phyloP scores from a whole-genome alignment of 164 flowering plant genomes.

The Cinnamomum micranthum region DNA sequence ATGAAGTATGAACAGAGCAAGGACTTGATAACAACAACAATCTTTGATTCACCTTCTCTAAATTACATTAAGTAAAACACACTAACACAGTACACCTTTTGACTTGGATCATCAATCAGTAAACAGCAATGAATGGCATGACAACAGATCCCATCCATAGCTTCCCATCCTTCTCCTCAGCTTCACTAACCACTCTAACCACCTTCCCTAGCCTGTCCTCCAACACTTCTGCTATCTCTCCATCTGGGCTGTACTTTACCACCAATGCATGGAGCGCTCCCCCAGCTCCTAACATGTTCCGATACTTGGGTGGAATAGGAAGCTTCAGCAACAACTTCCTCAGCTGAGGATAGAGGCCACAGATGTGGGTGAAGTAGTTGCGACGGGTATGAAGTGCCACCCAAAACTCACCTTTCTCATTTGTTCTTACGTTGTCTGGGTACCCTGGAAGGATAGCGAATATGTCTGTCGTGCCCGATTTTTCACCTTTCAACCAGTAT shows the following conservation, averaged over 20 bases:
- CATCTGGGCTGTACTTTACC: slow-evolving; percentile 69
- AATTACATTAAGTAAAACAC: too few species aligned
- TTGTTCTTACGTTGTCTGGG: slow-evolving; percentile 87
- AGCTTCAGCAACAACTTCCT: slow-evolving; percentile 57
- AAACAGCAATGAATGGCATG: slow-evolving; percentile 78
- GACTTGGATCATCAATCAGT: slow-evolving; percentile 21
- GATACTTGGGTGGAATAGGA: slow-evolving; percentile 53
- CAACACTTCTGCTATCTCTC: slow-evolving; percentile 58
- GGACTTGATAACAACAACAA: too few species aligned
- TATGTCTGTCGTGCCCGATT: slow-evolving; percentile 71
- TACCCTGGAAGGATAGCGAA: slow-evolving; percentile 73
- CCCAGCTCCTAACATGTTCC: slow-evolving; percentile 45
- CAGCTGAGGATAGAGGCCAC: slow-evolving; percentile 41
- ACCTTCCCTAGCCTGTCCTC: slow-evolving; percentile 87
- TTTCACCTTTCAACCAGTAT: slow-evolving; percentile 88
- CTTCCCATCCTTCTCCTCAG: slow-evolving; percentile 85
- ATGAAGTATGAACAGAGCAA: too few species aligned
- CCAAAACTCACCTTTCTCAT: slow-evolving; percentile 89
- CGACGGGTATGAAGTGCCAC: slow-evolving; percentile 75
- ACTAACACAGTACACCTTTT: too few species aligned
- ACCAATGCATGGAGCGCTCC: slow-evolving; percentile 46
- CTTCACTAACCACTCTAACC: slow-evolving; percentile 82
- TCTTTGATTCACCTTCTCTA: too few species aligned
- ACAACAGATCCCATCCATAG: slow-evolving; percentile 94
- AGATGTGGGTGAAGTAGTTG: slow-evolving; percentile 26